phyloP scores from a whole-genome alignment of 192 early-diverging fungal genomes.

The Entrophospora sp. region DNA sequence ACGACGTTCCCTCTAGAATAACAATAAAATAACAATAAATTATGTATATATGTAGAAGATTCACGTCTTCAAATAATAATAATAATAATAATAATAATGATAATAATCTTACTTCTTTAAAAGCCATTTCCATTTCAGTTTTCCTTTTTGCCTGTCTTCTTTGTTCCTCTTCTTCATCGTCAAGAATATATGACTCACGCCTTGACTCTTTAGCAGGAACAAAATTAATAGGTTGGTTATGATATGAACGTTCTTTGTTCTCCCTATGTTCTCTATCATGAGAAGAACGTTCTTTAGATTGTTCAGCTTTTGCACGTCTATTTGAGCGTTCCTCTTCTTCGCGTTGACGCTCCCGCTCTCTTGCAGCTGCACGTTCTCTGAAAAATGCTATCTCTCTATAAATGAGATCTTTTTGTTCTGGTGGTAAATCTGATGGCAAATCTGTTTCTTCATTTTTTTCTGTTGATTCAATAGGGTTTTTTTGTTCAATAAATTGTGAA shows the following conservation, averaged over 20 bases:
- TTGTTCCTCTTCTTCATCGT: slow-evolving; percentile 30
- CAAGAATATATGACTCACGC: slow-evolving; percentile 14
- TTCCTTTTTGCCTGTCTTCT: slow-evolving; percentile 31
- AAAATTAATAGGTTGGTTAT: slow-evolving; percentile 26
- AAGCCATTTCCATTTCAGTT: slow-evolving; percentile 34
- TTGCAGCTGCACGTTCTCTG: slow-evolving; percentile 44
- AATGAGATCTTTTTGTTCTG: slow-evolving; percentile 48
- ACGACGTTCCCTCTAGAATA: slow-evolving; percentile 55
- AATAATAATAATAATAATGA: background rate
- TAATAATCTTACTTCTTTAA: slow-evolving; percentile 22
- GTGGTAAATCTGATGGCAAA: slow-evolving; percentile 33
- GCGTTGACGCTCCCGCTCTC: slow-evolving; percentile 39
- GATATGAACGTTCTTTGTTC: background rate
- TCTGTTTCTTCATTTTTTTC: slow-evolving; percentile 32
- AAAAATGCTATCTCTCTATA: slow-evolving; percentile 50
- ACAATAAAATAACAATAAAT: slow-evolving; percentile 4
- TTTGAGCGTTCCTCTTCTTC: slow-evolving; percentile 36
- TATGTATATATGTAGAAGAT: background rate
- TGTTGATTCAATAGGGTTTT: slow-evolving; percentile 6
- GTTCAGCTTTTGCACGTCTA: slow-evolving; percentile 12
- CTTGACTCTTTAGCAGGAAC: slow-evolving; percentile 27
- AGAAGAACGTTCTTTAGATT: slow-evolving; percentile 16
- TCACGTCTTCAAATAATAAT: too few species aligned
- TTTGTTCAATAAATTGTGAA: background rate
- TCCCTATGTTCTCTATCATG: slow-evolving; percentile 26